These are phyloP conservation scores for Rhynchosporium secalis DNA, from an alignment of 2,329 filamentous ascomycete species.

Conservation along the genomic window DNA sequence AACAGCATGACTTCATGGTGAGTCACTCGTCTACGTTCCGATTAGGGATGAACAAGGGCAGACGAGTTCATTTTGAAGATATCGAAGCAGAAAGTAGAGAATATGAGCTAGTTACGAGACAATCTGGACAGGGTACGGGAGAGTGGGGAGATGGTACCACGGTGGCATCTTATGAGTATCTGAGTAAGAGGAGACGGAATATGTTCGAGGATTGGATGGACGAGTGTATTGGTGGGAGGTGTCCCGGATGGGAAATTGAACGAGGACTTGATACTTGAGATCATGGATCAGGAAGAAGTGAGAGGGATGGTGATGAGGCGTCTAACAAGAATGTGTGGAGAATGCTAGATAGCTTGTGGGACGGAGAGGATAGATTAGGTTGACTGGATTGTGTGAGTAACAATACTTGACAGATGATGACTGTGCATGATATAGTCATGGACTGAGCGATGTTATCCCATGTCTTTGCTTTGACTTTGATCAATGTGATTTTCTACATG, in stretches of 20 bases:
- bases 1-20: background rate
- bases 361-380: background rate
- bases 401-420: no score
- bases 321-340: background rate
- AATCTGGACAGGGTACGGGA: background rate
- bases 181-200: background rate
- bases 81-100: background rate
- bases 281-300: background rate
- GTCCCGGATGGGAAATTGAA: background rate
- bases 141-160: background rate
- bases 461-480: no score
- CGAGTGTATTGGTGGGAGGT: background rate
- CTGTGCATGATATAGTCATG: no score
- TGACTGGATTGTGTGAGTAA: no score
- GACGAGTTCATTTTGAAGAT: background rate
- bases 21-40: background rate
- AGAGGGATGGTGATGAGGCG: no score
- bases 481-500: no score
- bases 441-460: no score
- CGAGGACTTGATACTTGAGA: background rate
- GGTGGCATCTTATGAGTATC: background rate
- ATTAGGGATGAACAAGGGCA: no score
- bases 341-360: constrained; percentile 4
- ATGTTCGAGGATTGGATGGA: constrained; percentile 1
- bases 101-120: background rate